These are phyloP conservation scores for Metschnikowia corniflorae DNA, from an alignment of 805 yeast genomes.

Conservation along the genomic window DNA sequence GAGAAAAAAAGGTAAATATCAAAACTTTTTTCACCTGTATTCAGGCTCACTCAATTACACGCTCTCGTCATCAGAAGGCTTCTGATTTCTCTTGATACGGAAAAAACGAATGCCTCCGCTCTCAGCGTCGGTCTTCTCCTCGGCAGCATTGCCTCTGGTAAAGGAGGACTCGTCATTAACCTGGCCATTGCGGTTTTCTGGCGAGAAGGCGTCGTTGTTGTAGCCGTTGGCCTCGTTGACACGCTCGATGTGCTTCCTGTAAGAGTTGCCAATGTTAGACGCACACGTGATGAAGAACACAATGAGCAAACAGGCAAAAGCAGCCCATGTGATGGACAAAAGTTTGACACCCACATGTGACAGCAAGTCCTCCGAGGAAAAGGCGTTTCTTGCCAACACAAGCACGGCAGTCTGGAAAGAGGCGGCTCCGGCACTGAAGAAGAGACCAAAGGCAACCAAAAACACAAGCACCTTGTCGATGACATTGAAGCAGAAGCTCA, in stretches of 20 bases:
- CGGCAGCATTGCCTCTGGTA: conserved; percentile 34
- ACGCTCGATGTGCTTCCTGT: conserved; percentile 46
- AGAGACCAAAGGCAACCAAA: conserved; percentile 47
- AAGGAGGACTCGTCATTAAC: conserved; percentile 40
- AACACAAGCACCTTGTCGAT: conserved; percentile 53
- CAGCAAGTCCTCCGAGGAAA: conserved; percentile 43
- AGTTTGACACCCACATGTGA: conserved; percentile 54
- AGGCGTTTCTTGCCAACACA: conserved; percentile 73
- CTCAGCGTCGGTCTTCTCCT: conserved; percentile 38
- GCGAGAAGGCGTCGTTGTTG: conserved; percentile 20
- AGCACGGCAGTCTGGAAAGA: conserved; percentile 70
- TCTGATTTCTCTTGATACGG: conserved; percentile 59
- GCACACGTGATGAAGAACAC: conserved; percentile 53
- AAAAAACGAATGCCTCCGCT: conserved; percentile 69
- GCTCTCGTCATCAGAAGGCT: conserved; percentile 42
- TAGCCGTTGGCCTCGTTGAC: conserved; percentile 25
- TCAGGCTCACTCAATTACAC: no score
- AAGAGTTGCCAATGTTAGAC: conserved; percentile 46
- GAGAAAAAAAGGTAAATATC: no score
- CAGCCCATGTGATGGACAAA: conserved; percentile 69
- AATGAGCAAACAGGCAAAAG: conserved; percentile 50
- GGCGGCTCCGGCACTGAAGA: conserved; percentile 61
- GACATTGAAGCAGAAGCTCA: conserved; percentile 54
- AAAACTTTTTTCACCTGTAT: no score
- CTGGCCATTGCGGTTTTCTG: conserved; percentile 16